Conservation (phyloP, 2,329 filamentous ascomycete species). For the Penicillium sp. region DNA sequence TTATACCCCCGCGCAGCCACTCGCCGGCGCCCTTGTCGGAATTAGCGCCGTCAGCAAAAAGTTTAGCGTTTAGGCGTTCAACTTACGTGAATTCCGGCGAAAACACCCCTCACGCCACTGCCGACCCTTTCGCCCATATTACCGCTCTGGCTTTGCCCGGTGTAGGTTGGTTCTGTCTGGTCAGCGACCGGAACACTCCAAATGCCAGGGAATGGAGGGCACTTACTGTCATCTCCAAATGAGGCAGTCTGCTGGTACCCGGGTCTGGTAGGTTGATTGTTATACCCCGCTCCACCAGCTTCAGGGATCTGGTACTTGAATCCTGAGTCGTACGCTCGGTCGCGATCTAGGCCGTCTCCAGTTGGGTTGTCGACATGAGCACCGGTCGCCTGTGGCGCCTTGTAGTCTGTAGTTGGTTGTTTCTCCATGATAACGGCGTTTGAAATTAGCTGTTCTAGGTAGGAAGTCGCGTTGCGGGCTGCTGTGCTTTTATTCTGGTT, state of each 20-base stretch:
- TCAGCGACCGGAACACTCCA: neutral
- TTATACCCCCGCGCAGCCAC: conserved; percentile 44
- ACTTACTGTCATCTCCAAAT: conserved; percentile 6
- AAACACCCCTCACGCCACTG: conserved; percentile 31
- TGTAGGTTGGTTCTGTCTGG: neutral
- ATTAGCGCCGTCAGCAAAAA: neutral
- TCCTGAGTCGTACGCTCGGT: conserved; percentile 2
- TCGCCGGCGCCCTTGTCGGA: conserved; percentile 42
- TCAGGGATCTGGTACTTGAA: conserved; percentile 12
- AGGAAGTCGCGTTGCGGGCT: neutral
- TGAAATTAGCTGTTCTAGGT: neutral
- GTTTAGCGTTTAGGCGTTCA: neutral
- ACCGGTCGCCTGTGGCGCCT: neutral
- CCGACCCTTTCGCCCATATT: conserved; percentile 24
- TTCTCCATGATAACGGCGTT: neutral
- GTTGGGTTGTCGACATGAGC: neutral
- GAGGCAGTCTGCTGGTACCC: neutral
- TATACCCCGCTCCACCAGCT: neutral
- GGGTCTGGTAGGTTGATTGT: neutral
- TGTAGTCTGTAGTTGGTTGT: neutral
- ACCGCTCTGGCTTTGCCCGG: neutral
- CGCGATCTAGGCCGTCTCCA: neutral
- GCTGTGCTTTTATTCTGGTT: neutral
- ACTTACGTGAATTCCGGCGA: conserved; percentile 45
- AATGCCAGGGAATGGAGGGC: neutral